Evolutionary conservation across 164 flowering plant species (phyloP), one percentile per base, ranked within the genome.

Genomic region (Hamamelis virginiana): DNA sequence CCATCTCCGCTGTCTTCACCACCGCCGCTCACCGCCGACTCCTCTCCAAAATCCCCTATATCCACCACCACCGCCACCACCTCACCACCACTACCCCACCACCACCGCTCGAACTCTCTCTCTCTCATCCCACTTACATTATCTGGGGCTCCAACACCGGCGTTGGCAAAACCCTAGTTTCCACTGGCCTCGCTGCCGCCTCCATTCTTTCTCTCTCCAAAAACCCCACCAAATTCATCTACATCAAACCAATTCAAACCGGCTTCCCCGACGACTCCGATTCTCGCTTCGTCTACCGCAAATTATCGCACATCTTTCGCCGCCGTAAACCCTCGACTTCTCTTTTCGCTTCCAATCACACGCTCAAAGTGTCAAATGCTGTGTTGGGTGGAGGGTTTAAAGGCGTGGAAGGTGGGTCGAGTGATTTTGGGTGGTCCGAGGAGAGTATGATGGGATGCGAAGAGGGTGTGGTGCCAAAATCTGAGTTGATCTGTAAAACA

Each of bases 201-300:
- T 79, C 87, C 53, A 74, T 86, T 16, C 75, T 86, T 69, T 78
- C 83, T 9, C 53, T 75, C 8, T 13, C 65, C 67, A n/a, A n/a
- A n/a, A n/a, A n/a, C n/a, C 47, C 63, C 11, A 25, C 72, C 56
- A 79, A 75, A 27, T 85, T 91, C 80, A 57, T 75, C 69, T 95
- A 92, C 82, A 77, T 90, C 61, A 95, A 95, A 70, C 99, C 99
- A 5, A 69, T 95, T 72, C 98, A 95, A 55, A 92, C 99, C 15
- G 98, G 99, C 11, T 95, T 86, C 72, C 98, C 97, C n/a, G 43
- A 79, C 60, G 99, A 95, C 16, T 95, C 99, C 46, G 99, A 95
- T 67, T 87, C 98, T 38, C 84, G 78, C 41, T 95, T 83, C 72
- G 81, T 92, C 68, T 85, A 80, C 75, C 67, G 72, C 25, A 92